phyloP scores from a whole-genome alignment of 352 stramenopile species.

The Globisporangium cylindrosporum region DNA sequence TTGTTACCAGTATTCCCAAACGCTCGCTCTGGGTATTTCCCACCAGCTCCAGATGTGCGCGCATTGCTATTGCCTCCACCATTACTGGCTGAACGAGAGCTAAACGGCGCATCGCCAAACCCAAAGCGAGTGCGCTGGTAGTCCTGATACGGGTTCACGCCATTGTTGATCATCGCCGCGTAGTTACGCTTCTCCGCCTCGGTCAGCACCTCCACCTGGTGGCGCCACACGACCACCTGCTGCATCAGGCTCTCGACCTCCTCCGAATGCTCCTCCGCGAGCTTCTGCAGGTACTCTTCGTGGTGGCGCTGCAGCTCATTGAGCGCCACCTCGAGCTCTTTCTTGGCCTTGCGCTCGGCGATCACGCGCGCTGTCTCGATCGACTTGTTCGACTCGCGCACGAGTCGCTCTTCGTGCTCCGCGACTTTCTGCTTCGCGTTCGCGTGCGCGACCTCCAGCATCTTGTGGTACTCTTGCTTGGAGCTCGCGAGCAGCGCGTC shows the following conservation, averaged over 20 bases:
- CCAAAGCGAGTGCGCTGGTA: slow-evolving; percentile 54
- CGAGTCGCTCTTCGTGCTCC: slow-evolving; percentile 61
- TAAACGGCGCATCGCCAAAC: slow-evolving; percentile 23
- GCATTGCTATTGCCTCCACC: slow-evolving; percentile 1
- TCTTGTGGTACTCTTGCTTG: slow-evolving; percentile 40
- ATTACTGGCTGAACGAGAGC: neutral
- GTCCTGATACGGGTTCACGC: slow-evolving; percentile 55
- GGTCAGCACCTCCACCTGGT: slow-evolving; percentile 82
- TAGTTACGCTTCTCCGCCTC: slow-evolving; percentile 82
- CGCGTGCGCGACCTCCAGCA: slow-evolving; percentile 46
- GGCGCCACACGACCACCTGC: slow-evolving; percentile 78
- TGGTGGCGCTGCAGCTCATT: slow-evolving; percentile 55
- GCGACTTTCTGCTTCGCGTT: slow-evolving; percentile 43
- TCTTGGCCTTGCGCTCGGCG: slow-evolving; percentile 50
- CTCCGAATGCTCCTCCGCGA: slow-evolving; percentile 79
- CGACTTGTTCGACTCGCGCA: slow-evolving; percentile 77
- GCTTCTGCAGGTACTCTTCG: slow-evolving; percentile 74
- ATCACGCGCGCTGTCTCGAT: slow-evolving; percentile 63
- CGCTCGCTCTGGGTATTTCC: neutral
- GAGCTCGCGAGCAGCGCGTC: slow-evolving; percentile 32
- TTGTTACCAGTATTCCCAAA: neutral
- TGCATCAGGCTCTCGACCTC: slow-evolving; percentile 80
- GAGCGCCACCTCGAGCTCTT: slow-evolving; percentile 50
- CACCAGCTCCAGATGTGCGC: slow-evolving; percentile 6
- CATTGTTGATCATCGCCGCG: slow-evolving; percentile 53